Evolutionary conservation across 495 filamentous ascomycete species (phyloP).

Genomic region (Aspergillus campestris): DNA sequence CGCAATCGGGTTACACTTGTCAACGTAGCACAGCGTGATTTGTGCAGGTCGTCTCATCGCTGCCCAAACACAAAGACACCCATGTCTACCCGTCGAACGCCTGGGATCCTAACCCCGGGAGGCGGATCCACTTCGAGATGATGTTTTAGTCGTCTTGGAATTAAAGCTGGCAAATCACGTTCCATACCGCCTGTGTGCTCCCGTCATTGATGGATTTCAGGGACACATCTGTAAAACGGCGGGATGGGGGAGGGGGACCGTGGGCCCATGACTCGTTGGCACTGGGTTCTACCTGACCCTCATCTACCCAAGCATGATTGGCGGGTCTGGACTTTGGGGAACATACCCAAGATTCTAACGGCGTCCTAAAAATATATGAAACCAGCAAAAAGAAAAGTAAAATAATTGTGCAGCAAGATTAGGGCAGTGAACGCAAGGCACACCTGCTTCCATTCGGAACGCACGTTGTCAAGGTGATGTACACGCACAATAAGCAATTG

Average conservation of each 20-base stretch:
- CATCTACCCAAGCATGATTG: too few relatives aligned
- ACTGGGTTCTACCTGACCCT: too few relatives aligned
- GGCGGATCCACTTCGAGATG: conserved; percentile 13
- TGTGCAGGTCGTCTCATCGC: conserved; percentile 15
- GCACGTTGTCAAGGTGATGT: conserved; percentile 7
- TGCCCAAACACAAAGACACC: conserved; percentile 19
- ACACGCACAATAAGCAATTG: conserved; percentile 5
- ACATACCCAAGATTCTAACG: too few relatives aligned
- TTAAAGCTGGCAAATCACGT: conserved; percentile 11
- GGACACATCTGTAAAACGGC: background rate
- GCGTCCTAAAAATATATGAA: too few relatives aligned
- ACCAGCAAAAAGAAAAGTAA: too few relatives aligned
- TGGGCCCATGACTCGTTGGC: too few relatives aligned
- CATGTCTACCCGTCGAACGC: conserved; percentile 13
- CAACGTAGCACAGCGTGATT: conserved; percentile 18
- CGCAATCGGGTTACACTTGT: conserved; percentile 8
- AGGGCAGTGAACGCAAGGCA: background rate
- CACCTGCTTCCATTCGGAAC: conserved; percentile 12
- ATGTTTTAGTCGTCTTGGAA: conserved; percentile 5
- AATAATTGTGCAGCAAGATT: too few relatives aligned
- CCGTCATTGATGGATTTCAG: background rate
- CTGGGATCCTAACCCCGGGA: conserved; percentile 9
- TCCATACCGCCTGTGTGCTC: conserved; percentile 3
- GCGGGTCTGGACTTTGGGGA: too few relatives aligned
- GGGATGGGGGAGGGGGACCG: background rate